Conservation (phyloP, 2,329 filamentous ascomycete genomes). For the Trichoderma cornu-damae region DNA sequence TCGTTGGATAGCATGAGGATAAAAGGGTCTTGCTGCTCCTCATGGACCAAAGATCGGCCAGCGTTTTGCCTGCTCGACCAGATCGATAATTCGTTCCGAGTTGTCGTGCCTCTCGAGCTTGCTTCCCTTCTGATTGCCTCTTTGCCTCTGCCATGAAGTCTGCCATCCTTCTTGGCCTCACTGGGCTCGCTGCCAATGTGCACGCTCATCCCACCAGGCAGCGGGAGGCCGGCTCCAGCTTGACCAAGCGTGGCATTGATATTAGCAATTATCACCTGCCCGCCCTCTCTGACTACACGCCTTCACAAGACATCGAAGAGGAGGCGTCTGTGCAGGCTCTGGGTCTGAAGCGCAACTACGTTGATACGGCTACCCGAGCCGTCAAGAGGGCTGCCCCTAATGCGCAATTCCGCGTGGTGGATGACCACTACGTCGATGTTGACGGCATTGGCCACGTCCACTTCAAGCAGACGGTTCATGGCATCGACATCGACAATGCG, state of each 20-base stretch:
- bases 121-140: neutral
- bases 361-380: constrained; percentile 42
- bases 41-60: neutral
- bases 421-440: constrained; percentile 49
- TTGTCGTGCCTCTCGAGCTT: neutral
- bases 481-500: constrained; percentile 55
- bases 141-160: constrained; percentile 29
- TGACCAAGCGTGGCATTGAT: constrained; percentile 32
- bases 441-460: constrained; percentile 55
- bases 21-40: neutral
- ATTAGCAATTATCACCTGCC: constrained; percentile 32
- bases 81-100: neutral
- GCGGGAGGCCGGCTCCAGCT: constrained; percentile 22
- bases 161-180: constrained; percentile 31
- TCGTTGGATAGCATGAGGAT: neutral
- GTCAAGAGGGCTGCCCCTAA: constrained; percentile 36
- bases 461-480: constrained; percentile 55
- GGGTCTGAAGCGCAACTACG: constrained; percentile 31
- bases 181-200: constrained; percentile 31
- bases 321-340: constrained; percentile 23
- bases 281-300: constrained; percentile 29
- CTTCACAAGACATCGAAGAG: constrained; percentile 22
- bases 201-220: constrained; percentile 31
- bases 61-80: neutral
- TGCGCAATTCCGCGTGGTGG: constrained; percentile 45